These are phyloP conservation scores for Noccaea caerulescens DNA, from an alignment of 345 rosid species.

Conservation along the genomic window DNA sequence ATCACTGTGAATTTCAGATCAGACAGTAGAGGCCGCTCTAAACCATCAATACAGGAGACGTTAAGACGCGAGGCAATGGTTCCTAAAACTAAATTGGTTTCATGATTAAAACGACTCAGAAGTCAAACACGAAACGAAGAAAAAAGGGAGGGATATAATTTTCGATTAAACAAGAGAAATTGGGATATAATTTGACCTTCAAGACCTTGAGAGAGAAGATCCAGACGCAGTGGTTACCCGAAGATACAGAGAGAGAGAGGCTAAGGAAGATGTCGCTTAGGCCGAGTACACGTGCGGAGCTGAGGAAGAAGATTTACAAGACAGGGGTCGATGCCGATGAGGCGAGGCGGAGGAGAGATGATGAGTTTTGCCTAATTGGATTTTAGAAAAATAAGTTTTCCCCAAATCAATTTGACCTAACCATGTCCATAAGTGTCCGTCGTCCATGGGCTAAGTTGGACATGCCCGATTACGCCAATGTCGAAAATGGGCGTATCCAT, in stretches of 20 bases:
- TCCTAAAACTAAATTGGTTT: background rate
- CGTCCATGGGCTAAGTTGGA: no score
- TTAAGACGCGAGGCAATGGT: background rate
- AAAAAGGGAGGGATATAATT: background rate
- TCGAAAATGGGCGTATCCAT: no score
- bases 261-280: slow-evolving; percentile 57
- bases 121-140: background rate
- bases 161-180: no score
- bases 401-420: no score
- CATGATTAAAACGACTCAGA: background rate
- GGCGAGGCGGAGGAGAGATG: slow-evolving; percentile 70
- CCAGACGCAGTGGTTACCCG: slow-evolving; percentile 30
- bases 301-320: slow-evolving; percentile 73
- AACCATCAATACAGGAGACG: background rate
- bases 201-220: slow-evolving; percentile 32
- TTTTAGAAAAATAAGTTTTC: no score
- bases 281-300: slow-evolving; percentile 65
- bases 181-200: no score
- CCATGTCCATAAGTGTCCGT: no score
- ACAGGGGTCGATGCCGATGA: slow-evolving; percentile 80
- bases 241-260: slow-evolving; percentile 25
- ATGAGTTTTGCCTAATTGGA: background rate
- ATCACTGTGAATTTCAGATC: background rate
- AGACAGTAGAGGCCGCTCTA: background rate
- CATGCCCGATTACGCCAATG: no score